phyloP scores from a whole-genome alignment of 495 filamentous ascomycete genomes.

The Bryoglossum gracile region DNA sequence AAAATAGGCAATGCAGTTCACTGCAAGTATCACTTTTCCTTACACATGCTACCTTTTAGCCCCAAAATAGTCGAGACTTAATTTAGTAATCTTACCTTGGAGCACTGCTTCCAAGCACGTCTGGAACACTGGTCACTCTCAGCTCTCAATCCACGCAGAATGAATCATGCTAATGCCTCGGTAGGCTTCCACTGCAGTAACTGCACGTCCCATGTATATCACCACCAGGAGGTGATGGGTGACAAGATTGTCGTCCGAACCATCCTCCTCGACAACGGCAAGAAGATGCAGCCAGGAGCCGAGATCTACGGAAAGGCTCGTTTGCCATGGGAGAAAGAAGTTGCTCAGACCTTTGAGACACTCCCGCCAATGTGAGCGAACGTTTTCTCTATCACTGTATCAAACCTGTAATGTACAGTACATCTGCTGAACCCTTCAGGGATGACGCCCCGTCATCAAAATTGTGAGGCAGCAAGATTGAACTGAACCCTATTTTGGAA shows the following conservation, averaged over 20 bases:
- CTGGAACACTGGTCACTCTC: no score
- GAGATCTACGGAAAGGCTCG: constrained; percentile 10
- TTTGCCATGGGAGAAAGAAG: constrained; percentile 9
- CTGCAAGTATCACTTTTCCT: no score
- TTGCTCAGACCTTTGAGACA: constrained; percentile 7
- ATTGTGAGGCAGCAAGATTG: no score
- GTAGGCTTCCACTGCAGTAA: constrained; percentile 49
- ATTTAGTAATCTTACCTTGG: no score
- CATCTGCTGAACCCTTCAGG: no score
- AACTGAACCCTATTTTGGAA: no score
- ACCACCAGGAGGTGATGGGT: constrained; percentile 43
- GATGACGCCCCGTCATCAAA: no score
- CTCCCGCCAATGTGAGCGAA: constrained; percentile 1
- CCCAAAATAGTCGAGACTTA: no score
- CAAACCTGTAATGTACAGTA: neutral
- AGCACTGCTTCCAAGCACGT: no score
- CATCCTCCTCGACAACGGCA: constrained; percentile 27
- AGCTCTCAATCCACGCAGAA: no score
- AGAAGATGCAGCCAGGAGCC: neutral
- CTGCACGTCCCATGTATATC: constrained; percentile 40
- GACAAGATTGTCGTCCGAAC: constrained; percentile 44
- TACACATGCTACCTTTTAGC: no score
- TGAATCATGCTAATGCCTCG: no score
- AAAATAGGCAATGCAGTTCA: constrained; percentile 38
- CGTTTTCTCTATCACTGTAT: neutral